phyloP scores from a whole-genome alignment of 2,329 filamentous ascomycete genomes.

The Alternaria sp. region DNA sequence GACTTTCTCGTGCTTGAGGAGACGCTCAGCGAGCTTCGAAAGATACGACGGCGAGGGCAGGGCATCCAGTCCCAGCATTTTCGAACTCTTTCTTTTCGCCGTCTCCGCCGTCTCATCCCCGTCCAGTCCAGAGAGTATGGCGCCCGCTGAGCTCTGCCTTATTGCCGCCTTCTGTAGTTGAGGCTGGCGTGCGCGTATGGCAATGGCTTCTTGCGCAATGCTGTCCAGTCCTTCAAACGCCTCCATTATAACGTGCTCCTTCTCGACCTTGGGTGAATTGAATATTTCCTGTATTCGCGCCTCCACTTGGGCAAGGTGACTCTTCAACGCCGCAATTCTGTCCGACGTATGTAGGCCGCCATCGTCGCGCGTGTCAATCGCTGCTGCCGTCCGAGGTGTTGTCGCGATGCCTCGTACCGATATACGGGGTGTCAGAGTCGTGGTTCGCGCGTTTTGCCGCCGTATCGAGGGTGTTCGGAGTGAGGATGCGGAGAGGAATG shows the following conservation, averaged over 20 bases:
- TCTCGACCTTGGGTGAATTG: slow-evolving; percentile 36
- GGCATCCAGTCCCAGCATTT: slow-evolving; percentile 22
- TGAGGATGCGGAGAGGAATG: slow-evolving; percentile 32
- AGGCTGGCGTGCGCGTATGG: slow-evolving; percentile 35
- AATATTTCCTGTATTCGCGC: slow-evolving; percentile 33
- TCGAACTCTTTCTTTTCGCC: slow-evolving; percentile 11
- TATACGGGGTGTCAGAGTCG: slow-evolving; percentile 22
- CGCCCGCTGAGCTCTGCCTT: slow-evolving; percentile 41
- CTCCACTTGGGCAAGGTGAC: slow-evolving; percentile 33
- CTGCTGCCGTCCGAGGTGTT: slow-evolving; percentile 18
- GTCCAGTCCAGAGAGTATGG: slow-evolving; percentile 40
- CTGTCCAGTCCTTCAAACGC: slow-evolving; percentile 30
- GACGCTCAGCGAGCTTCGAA: slow-evolving; percentile 66
- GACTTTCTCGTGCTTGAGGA: slow-evolving; percentile 76
- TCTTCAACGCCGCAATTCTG: slow-evolving; percentile 27
- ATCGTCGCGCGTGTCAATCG: slow-evolving; percentile 19
- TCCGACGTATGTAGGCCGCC: slow-evolving; percentile 22
- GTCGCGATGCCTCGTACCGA: slow-evolving; percentile 29
- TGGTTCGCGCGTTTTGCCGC: slow-evolving; percentile 27
- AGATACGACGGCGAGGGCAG: slow-evolving; percentile 49
- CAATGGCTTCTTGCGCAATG: slow-evolving; percentile 36
- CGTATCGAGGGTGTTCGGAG: slow-evolving; percentile 33
- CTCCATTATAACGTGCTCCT: slow-evolving; percentile 26
- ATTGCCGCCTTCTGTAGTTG: slow-evolving; percentile 27
- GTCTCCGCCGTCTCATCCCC: slow-evolving; percentile 23